phyloP scores from a whole-genome alignment of 2,329 filamentous ascomycete species.

The Ilyonectria mors-panacis region DNA sequence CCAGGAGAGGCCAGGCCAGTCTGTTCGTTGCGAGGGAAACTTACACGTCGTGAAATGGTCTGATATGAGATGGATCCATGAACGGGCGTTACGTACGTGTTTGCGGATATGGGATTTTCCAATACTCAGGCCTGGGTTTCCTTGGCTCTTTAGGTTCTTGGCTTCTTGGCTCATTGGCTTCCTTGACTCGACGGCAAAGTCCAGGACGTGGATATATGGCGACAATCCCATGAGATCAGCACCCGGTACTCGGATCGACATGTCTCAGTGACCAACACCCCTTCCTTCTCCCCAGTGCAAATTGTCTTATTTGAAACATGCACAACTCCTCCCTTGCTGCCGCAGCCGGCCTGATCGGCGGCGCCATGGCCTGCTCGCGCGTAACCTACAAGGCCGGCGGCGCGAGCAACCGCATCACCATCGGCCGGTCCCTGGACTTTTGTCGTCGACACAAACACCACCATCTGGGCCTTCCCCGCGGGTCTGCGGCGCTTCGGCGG shows the following conservation, averaged over 20 bases:
- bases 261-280: background rate
- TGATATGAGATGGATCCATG: background rate
- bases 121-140: background rate
- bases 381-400: slow-evolving; percentile 19
- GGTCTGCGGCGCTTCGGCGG: slow-evolving; percentile 29
- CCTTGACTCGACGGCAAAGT: background rate
- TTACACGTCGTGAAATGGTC: background rate
- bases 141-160: background rate
- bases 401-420: slow-evolving; percentile 9
- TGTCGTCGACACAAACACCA: slow-evolving; percentile 17
- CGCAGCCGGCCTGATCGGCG: slow-evolving; percentile 12
- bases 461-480: slow-evolving; percentile 34
- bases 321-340: slow-evolving; percentile 2
- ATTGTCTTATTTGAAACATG: slow-evolving; percentile 7
- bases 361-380: slow-evolving; percentile 18
- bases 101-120: background rate
- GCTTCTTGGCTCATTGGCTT: background rate
- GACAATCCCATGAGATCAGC: background rate
- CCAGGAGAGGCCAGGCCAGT: background rate
- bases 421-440: slow-evolving; percentile 38
- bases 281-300: background rate
- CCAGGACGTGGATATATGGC: background rate
- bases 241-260: background rate
- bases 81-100: background rate
- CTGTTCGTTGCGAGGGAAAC: background rate